Evolutionary conservation across 148 eudicot species (phyloP), one percentile per base, ranked within the genome.

Genomic region (Fagopyrum esculentum): DNA sequence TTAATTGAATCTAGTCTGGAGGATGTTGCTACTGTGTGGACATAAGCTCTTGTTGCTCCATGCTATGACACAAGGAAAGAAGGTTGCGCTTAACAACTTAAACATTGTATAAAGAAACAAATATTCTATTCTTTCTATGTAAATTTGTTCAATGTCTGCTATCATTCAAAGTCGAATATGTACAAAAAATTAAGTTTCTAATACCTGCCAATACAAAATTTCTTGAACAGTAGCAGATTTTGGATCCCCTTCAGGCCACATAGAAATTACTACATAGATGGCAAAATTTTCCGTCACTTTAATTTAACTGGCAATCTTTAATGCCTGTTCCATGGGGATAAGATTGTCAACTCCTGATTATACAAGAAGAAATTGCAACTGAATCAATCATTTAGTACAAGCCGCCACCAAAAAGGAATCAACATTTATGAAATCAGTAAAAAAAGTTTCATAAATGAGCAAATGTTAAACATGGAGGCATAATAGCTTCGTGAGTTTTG

Each of bases 181-280:
- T 35, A 35, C 70, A n/a, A 64, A 64, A 60, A 12, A 35, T 64
- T 47, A 82, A 64, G 50, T 71, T 75, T 69, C 52, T 15, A 4
- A 48, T 83, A 92, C 98, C 96, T 95, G 98, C 98, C 98, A 95
- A 83, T 83, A 92, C 46, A 95, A 87, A 83, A 95, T 95, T 88
- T 95, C 98, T 87, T 95, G 98, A 87, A 95, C 78, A 46, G 91
- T 77, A 79, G 82, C 91, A 71, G 93, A 80, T 73, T 84, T 89
- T 15, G 98, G 97, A 74, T 87, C 88, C 75, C 98, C 98, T 74
- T 86, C 91, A 44, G 89, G 89, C 87, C 87, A 88, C 89, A 88
- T 86, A 69, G 91, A 89, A 64, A 88, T 84, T 72, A 84, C 82
- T 22, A 86, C 73, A 75, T 86, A 86, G 76, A 84, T 86, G 17